A percentile compares a stretch with the other conserved stretches of the same genome.
These are phyloP conservation scores for Exophiala spinifera DNA, from an alignment of 2,329 filamentous ascomycete genomes.

Conservation along the genomic window DNA sequence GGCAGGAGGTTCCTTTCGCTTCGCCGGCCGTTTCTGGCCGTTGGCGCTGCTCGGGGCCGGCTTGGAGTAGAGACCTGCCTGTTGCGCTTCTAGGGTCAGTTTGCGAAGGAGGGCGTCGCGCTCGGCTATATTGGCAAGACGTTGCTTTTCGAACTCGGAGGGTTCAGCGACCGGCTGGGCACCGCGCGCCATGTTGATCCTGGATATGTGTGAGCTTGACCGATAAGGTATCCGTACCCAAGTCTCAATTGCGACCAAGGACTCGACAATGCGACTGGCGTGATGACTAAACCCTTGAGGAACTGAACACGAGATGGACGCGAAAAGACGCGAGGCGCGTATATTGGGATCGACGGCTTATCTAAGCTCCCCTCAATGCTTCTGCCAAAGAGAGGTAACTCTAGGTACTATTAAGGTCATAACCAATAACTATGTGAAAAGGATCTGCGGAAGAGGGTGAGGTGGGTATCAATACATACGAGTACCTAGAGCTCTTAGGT, in stretches of 20 bases:
- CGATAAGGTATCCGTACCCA: too few relatives aligned
- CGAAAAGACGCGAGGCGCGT: constrained; percentile 1
- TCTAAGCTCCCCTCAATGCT: too few relatives aligned
- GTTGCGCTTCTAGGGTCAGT: constrained; percentile 64
- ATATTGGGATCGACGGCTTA: background rate
- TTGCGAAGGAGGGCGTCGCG: constrained; percentile 80
- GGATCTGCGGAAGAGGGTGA: too few relatives aligned
- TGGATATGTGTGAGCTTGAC: background rate
- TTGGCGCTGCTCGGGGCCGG: constrained; percentile 48
- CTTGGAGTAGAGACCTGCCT: constrained; percentile 63
- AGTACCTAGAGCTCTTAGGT: too few relatives aligned
- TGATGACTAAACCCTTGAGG: background rate
- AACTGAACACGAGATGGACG: background rate
- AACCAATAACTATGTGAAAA: too few relatives aligned
- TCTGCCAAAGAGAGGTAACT: too few relatives aligned
- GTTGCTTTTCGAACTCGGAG: constrained; percentile 81
- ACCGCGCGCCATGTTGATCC: constrained; percentile 17
- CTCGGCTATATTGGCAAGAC: constrained; percentile 80
- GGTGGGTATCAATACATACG: too few relatives aligned
- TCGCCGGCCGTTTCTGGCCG: constrained; percentile 40
- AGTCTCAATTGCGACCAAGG: background rate
- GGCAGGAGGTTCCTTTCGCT: constrained; percentile 45
- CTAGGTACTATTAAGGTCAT: too few relatives aligned
- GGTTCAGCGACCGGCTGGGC: constrained; percentile 44
- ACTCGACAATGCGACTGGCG: background rate